Conservation (phyloP, 805 yeast genomes). For the Saturnispora halmiae region DNA sequence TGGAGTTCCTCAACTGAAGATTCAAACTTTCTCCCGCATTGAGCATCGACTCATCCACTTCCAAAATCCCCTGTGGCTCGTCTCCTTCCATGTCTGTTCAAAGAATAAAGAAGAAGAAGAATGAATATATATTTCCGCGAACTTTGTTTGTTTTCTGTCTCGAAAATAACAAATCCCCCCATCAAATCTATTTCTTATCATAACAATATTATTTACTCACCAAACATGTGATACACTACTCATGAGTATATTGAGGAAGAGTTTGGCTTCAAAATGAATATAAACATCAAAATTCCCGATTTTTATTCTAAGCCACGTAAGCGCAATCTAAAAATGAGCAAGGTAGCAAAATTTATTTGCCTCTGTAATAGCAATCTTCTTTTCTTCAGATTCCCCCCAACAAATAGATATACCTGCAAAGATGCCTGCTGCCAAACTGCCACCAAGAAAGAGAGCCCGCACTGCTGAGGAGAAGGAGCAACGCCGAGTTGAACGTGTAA, state of each 20-base stretch:
- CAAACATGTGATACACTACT: no score
- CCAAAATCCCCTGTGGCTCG: conserved; percentile 29
- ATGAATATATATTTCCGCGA: neutral
- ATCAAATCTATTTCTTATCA: no score
- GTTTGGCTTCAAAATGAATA: no score
- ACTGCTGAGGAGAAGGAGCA: conserved; percentile 97
- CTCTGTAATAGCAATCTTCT: no score
- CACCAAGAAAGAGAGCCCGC: conserved; percentile 94
- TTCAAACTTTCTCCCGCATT: conserved; percentile 61
- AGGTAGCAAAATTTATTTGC: no score
- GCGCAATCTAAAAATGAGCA: no score
- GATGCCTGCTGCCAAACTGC: conserved; percentile 33
- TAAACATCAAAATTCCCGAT: no score
- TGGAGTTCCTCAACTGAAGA: conserved; percentile 53
- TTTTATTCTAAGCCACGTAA: no score
- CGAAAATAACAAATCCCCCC: no score
- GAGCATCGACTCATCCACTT: conserved; percentile 28
- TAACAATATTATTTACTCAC: no score
- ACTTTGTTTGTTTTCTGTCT: no score
- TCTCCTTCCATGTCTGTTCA: conserved; percentile 1
- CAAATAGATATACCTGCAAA: neutral
- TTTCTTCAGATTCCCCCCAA: neutral
- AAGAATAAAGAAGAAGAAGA: neutral
- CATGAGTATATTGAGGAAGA: no score
- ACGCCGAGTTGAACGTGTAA: conserved; percentile 83